Evolutionary conservation across 495 filamentous ascomycete species (phyloP).

Genomic region (Entonaema liquescens): DNA sequence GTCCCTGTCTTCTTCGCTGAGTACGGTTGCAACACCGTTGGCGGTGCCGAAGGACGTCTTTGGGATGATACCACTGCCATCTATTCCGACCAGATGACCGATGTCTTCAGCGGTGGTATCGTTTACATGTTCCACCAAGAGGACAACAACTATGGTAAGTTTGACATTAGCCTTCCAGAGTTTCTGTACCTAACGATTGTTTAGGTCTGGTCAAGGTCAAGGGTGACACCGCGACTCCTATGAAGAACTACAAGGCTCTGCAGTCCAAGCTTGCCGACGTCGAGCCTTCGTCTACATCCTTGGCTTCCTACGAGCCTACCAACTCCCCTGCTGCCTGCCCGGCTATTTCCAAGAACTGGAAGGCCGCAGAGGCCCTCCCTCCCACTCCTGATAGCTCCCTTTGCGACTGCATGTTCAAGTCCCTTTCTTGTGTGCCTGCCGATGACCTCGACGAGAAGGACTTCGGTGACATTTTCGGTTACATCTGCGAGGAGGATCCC

Average conservation of each 20-base stretch:
- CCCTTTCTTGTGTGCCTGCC: conserved; percentile 73
- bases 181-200: background rate
- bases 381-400: conserved; percentile 78
- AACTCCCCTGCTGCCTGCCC: conserved; percentile 84
- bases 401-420: conserved; percentile 82
- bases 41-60: conserved; percentile 69
- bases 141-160: conserved; percentile 81
- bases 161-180: background rate
- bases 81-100: conserved; percentile 81
- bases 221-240: conserved; percentile 65
- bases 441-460: conserved; percentile 57
- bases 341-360: conserved; percentile 68
- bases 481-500: conserved; percentile 69
- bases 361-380: conserved; percentile 73
- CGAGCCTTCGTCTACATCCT: conserved; percentile 70
- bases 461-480: conserved; percentile 73
- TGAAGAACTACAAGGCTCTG: conserved; percentile 79
- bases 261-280: conserved; percentile 73
- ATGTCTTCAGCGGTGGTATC: conserved; percentile 91
- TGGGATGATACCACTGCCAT: conserved; percentile 90
- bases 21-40: conserved; percentile 85
- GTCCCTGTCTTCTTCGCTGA: conserved; percentile 97
- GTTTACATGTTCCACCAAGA: conserved; percentile 98
- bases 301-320: conserved; percentile 75
- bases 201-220: conserved; percentile 70